These are phyloP conservation scores for Bimuria novae-zelandiae DNA, from an alignment of 2,329 filamentous ascomycete species.

Conservation along the genomic window DNA sequence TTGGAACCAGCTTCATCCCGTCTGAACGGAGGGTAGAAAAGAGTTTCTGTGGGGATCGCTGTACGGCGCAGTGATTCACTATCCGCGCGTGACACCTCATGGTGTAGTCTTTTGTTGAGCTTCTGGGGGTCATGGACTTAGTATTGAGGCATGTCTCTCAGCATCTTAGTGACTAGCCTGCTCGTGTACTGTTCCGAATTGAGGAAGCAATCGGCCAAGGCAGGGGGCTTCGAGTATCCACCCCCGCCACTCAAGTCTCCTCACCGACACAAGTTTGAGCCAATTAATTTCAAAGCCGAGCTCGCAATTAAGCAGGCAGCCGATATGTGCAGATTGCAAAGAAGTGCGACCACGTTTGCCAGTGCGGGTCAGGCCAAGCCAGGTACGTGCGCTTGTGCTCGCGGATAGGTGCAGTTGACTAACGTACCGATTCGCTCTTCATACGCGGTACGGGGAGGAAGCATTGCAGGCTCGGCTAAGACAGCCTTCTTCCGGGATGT, in stretches of 20 bases:
- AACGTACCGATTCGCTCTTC: constrained; percentile 31
- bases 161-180: neutral
- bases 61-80: constrained; percentile 12
- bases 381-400: constrained; percentile 38
- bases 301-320: constrained; percentile 20
- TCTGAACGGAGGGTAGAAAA: constrained; percentile 26
- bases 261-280: constrained; percentile 21
- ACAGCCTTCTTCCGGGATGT: neutral
- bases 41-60: constrained; percentile 16
- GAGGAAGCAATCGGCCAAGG: constrained; percentile 8
- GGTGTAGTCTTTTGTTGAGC: no score
- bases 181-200: neutral
- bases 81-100: no score
- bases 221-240: constrained; percentile 30
- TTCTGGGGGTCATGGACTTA: no score
- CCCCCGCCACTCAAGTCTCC: constrained; percentile 8
- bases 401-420: constrained; percentile 39
- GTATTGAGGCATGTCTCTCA: neutral
- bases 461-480: constrained; percentile 9
- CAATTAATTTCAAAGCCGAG: constrained; percentile 18
- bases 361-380: constrained; percentile 19
- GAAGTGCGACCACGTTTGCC: constrained; percentile 42
- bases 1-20: constrained; percentile 25
- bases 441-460: constrained; percentile 21
- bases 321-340: constrained; percentile 18